Evolutionary conservation across 352 stramenopile species (phyloP), one percentile per base, ranked within the genome.

Genomic region (Pythium insidiosum): DNA sequence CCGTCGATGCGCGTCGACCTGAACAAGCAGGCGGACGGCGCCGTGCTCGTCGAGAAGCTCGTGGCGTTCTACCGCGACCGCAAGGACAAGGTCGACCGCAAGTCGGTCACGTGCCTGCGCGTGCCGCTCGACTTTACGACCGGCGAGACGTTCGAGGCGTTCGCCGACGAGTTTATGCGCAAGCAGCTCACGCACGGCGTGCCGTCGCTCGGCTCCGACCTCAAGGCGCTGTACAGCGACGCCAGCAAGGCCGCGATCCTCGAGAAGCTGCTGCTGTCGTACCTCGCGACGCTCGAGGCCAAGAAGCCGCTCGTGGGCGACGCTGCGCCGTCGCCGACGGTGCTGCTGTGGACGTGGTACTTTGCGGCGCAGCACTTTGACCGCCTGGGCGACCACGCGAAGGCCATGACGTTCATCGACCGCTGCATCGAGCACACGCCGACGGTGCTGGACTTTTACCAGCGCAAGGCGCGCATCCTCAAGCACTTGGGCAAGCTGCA

Each of bases 351-450:
- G 95, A 76, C 88, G 18, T 79, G 83, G 43, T 98, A 97, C 60
- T 76, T 98, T 26, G 63, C 75, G 6, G 74, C 90, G 15, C 88
- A 97, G 58, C 82, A 98, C 50, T 94, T 94, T 50, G 93, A 98
- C 59, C 76, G 93, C 38, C 59, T 87, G 18, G 81, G 77, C 5
- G 71, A 97, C 51, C 75, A 96, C 40, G 38, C 56, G 0, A 84
- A 95, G 58, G 96, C 84, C 1, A 70, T 98, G 22, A 59, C 71
- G 40, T 73, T 88, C 25, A 84, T 98, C 44, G 90, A 98, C 6
- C 78, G 94, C 61, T 98, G 88, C 63, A 93, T 98, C 25, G 73
- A 78, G 38, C 88, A 97, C 43, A 87, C 87, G 22, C 88, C 94
- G 11, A 95, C 67, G 15, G 66, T 68, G 36, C 68, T 98, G 5